Percentiles rank a stretch among this genome's conserved stretches.
These are phyloP conservation scores for Plasmodium berghei DNA, from an alignment of 169 alveolate genomes.

Conservation along the genomic window DNA sequence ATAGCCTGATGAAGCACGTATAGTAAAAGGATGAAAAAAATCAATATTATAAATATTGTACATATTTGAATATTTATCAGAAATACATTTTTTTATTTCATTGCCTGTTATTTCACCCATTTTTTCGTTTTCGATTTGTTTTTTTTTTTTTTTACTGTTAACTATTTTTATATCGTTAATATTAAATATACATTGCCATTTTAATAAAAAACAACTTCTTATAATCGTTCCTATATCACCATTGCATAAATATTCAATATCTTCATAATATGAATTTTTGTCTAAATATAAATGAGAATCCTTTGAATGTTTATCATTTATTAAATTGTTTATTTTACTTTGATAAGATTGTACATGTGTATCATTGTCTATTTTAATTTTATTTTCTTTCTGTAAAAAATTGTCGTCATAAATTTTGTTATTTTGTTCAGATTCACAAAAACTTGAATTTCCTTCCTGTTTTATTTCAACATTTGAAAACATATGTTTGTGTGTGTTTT, in stretches of 20 bases:
- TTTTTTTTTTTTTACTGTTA: neutral
- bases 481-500: neutral
- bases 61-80: constrained; percentile 5
- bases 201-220: constrained; percentile 55
- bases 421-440: neutral
- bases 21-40: constrained; percentile 63
- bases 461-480: neutral
- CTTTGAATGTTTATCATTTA: too few relatives aligned
- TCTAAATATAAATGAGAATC: too few relatives aligned
- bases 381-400: too few relatives aligned
- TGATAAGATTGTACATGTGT: too few relatives aligned
- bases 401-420: neutral
- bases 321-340: too few relatives aligned
- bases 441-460: neutral
- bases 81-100: neutral
- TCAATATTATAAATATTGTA: constrained; percentile 36
- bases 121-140: neutral
- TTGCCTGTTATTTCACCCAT: neutral
- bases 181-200: constrained; percentile 72
- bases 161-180: constrained; percentile 1
- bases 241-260: constrained; percentile 49
- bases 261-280: neutral
- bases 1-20: constrained; percentile 67
- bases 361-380: too few relatives aligned
- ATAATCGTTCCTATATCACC: constrained; percentile 73